phyloP scores from a whole-genome alignment of 2,329 filamentous ascomycete genomes.

The Helminthosporium solani region DNA sequence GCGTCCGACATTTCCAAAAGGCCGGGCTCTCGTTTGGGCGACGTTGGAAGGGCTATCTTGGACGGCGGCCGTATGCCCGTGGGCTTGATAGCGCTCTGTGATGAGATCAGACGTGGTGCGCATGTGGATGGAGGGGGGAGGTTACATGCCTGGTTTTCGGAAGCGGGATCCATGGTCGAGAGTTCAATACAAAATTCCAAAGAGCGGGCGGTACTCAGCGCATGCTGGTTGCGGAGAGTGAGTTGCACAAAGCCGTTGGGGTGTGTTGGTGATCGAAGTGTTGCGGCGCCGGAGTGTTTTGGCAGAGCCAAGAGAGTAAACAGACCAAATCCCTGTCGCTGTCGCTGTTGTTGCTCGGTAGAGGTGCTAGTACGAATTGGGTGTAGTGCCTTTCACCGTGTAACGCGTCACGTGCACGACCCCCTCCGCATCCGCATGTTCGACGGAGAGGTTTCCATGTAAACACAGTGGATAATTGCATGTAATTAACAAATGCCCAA shows the following conservation, averaged over 20 bases:
- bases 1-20: slow-evolving; percentile 55
- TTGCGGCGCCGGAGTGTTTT: slow-evolving; percentile 13
- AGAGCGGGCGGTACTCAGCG: slow-evolving; percentile 5
- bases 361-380: too few species aligned
- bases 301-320: slow-evolving; percentile 10
- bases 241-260: slow-evolving; percentile 13
- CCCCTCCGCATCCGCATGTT: too few species aligned
- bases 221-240: slow-evolving; percentile 10
- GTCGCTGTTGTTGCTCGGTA: too few species aligned
- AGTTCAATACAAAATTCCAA: slow-evolving; percentile 10
- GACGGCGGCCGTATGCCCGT: slow-evolving; percentile 35
- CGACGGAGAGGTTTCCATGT: too few species aligned
- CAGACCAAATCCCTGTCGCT: slow-evolving; percentile 15
- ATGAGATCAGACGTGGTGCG: slow-evolving; percentile 15
- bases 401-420: too few species aligned
- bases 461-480: too few species aligned
- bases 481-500: too few species aligned
- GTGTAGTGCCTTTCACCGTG: too few species aligned
- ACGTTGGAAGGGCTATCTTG: slow-evolving; percentile 24
- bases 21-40: slow-evolving; percentile 23
- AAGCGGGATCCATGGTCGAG: slow-evolving; percentile 22
- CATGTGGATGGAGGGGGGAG: slow-evolving; percentile 4
- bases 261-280: slow-evolving; percentile 17
- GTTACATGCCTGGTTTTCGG: slow-evolving; percentile 38
- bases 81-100: slow-evolving; percentile 27